Evolutionary conservation across 345 rosid genomes (phyloP), one percentile per base, ranked within the genome.

Genomic region (Brassica napus): DNA sequence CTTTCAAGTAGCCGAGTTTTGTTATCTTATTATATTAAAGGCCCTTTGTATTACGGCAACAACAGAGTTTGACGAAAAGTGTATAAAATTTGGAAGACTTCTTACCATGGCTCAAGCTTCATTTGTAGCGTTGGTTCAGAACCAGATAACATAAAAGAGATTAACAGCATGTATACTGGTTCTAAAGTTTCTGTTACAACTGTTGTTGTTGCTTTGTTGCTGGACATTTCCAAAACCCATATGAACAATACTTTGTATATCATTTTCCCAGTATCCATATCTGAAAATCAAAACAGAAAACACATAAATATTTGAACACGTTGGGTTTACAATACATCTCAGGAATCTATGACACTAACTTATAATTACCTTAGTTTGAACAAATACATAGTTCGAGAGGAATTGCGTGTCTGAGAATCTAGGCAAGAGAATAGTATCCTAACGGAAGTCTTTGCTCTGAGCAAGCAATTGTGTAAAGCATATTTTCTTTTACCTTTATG

Each of bases 161-260:
- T 70, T 23, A 57, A 18, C 8, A 78, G 26, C 58, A 77, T 37
- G 21, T 65, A 70, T 8, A 62, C 44, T 8, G 0, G 57, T 47
- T 78, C 11, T 23, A 70, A 6, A 70, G 39, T 16, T n/a, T 65
- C 68, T 31, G 79, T 80, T 82, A 91, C 97, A 87, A 37, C 44
- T 37, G 77, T 82, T 83, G 44, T 83, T 80, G 58, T 79, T 80
- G 78, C 70, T 75, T 68, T 81, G 83, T 63, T 79, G 85, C 54
- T 75, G 90, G 82, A 84, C 84, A 82, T 86, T 90, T 66, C 77
- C 86, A 75, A 88, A 91, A 35, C 89, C 97, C 98, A 94, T 91
- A 70, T 92, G 97, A 74, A 92, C 95, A 70, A 89, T 69, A 79
- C 89, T 87, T 69, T 89, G 94, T 10, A 92, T 87, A 69, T 91